Evolutionary conservation across 1,284 basidiomycete species (phyloP).

Genomic region (Leccinum fuscescens): DNA sequence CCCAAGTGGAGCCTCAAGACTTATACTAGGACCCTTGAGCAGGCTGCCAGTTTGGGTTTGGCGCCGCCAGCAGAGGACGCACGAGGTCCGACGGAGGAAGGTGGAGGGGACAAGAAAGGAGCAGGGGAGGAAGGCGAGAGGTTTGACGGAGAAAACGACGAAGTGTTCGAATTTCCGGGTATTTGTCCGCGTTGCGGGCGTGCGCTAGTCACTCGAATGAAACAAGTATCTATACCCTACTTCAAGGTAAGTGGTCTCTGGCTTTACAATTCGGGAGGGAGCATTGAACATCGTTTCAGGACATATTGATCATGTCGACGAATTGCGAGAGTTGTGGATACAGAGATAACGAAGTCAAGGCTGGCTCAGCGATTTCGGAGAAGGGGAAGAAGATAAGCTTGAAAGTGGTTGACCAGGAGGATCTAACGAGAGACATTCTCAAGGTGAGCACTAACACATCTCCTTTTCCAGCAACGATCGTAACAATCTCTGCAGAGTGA

Average conservation of each 20-base stretch:
- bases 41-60: conserved; percentile 84
- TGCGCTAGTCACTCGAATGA: conserved; percentile 87
- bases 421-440: conserved; percentile 91
- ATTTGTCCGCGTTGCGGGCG: conserved; percentile 89
- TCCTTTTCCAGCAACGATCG: background rate
- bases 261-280: background rate
- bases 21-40: conserved; percentile 80
- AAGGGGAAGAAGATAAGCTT: conserved; percentile 87
- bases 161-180: conserved; percentile 88
- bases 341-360: conserved; percentile 97
- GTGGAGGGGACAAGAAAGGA: conserved; percentile 35
- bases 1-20: conserved; percentile 92
- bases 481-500: conserved; percentile 62
- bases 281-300: conserved; percentile 38
- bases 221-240: conserved; percentile 96
- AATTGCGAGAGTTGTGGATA: conserved; percentile 96
- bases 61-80: conserved; percentile 47
- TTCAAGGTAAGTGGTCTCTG: conserved; percentile 70
- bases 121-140: conserved; percentile 25
- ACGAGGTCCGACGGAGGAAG: conserved; percentile 25
- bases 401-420: conserved; percentile 91
- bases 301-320: conserved; percentile 98
- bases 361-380: conserved; percentile 83
- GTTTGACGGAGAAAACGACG: conserved; percentile 59
- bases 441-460: conserved; percentile 54